These are phyloP conservation scores for Climacium dendroides DNA, from an alignment of 225 moss, liverwort and hornwort species.

Conservation along the genomic window DNA sequence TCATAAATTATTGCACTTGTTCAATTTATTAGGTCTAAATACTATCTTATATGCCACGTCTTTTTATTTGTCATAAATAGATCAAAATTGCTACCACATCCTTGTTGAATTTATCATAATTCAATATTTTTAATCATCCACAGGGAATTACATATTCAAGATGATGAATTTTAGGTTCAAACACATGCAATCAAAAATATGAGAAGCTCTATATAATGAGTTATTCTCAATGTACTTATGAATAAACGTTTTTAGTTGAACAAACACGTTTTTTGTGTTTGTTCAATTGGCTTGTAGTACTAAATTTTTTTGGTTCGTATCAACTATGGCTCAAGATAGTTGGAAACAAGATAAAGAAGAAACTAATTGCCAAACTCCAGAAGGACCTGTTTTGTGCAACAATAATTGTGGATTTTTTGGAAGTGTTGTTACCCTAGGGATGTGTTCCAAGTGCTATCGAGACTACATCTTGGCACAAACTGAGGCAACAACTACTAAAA, in stretches of 20 bases:
- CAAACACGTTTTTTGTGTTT: neutral
- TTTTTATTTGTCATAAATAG: neutral
- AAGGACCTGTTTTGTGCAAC: slow-evolving; percentile 72
- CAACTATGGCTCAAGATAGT: slow-evolving; percentile 77
- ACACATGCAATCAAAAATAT: neutral
- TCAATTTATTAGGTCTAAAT: neutral
- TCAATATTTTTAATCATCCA: neutral
- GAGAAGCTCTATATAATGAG: neutral
- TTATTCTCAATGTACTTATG: neutral
- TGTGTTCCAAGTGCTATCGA: slow-evolving; percentile 85
- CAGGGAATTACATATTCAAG: neutral
- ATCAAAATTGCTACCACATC: neutral
- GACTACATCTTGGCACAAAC: slow-evolving; percentile 62
- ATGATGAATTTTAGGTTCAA: neutral
- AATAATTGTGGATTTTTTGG: slow-evolving; percentile 97
- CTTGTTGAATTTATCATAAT: neutral
- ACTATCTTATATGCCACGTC: neutral
- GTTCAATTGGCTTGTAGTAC: neutral
- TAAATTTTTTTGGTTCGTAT: neutral
- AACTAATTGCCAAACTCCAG: slow-evolving; percentile 82
- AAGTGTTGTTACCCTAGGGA: slow-evolving; percentile 52
- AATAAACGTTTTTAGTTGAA: neutral
- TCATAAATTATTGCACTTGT: neutral
- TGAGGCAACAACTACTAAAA: slow-evolving; percentile 27
- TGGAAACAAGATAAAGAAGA: slow-evolving; percentile 88